phyloP scores from a whole-genome alignment of 805 yeast genomes.

The Candida koratica region DNA sequence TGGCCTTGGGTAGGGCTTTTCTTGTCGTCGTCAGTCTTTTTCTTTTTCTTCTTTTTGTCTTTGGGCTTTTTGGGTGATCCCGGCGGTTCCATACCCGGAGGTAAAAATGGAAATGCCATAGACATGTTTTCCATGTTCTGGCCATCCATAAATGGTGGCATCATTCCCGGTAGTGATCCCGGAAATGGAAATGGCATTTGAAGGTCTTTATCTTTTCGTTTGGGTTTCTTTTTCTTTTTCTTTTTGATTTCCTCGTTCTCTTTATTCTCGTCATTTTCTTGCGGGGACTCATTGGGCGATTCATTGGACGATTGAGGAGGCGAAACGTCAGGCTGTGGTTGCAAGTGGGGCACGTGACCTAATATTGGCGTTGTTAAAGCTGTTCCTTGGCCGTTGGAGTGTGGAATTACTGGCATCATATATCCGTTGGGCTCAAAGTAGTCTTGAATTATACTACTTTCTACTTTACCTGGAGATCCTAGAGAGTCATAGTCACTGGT shows the following conservation, averaged over 20 bases:
- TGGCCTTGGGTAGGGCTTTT: too few relatives aligned
- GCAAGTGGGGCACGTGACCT: background rate
- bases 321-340: background rate
- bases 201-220: constrained; percentile 9
- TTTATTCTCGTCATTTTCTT: constrained; percentile 11
- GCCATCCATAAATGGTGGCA: constrained; percentile 13
- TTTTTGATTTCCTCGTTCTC: constrained; percentile 15
- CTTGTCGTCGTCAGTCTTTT: constrained; percentile 11
- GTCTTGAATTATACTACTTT: constrained; percentile 10
- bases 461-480: constrained; percentile 8
- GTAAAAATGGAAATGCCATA: constrained; percentile 15
- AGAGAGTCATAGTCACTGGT: background rate
- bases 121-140: constrained; percentile 10
- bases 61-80: constrained; percentile 16
- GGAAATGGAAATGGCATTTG: constrained; percentile 13
- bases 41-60: constrained; percentile 18
- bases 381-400: background rate
- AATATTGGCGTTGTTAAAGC: background rate
- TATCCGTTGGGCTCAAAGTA: constrained; percentile 20
- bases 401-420: background rate
- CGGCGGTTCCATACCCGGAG: constrained; percentile 18
- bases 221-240: constrained; percentile 17
- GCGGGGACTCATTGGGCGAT: constrained; percentile 4
- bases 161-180: constrained; percentile 14
- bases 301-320: background rate